phyloP scores from a whole-genome alignment of 345 rosid genomes.

The thale cress (Arabidopsis thaliana) region TAIR10.1 NC_003070.9:29295501-29296000 shows the following conservation, averaged over 20 bases:
- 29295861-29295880: background rate
- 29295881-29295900: conserved; percentile 6
- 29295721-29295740: conserved; percentile 2
- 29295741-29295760: conserved; percentile 11
- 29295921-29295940: conserved; percentile 48
- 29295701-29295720: conserved; percentile 7
- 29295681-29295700: background rate
- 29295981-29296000: background rate
- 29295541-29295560: conserved; percentile 17
- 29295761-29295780: conserved; percentile 19
- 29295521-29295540: conserved; percentile 1
- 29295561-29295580: conserved; percentile 1
- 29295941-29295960: conserved; percentile 30
- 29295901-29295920: conserved; percentile 26
- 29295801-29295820: conserved; percentile 36
- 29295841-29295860: background rate
- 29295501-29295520: background rate
- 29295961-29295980: conserved; percentile 27
- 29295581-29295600: conserved; percentile 8
- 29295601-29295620: conserved; percentile 13
- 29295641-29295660: conserved; percentile 15
- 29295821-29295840: conserved; percentile 21
- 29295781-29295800: conserved; percentile 24
- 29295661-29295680: background rate
- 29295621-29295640: background rate